phyloP scores from a whole-genome alignment of 805 yeast genomes.

The Cyberlindnera mississippiensis region DNA sequence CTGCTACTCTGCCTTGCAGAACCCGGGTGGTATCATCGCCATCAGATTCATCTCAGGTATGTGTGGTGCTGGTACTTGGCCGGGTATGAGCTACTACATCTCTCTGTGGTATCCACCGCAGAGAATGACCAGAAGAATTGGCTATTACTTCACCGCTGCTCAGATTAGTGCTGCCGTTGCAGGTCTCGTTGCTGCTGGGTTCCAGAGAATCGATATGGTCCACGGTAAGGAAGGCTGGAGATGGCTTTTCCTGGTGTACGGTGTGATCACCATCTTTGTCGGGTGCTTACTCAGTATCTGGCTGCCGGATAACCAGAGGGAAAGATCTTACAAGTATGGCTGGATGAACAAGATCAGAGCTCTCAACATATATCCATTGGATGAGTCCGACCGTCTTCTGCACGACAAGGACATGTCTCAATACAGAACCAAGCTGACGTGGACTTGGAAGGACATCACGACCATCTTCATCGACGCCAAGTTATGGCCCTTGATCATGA shows the following conservation, averaged over 20 bases:
- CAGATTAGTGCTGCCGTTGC: constrained; percentile 89
- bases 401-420: constrained; percentile 59
- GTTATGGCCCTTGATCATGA: constrained; percentile 75
- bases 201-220: constrained; percentile 73
- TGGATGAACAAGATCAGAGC: constrained; percentile 18
- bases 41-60: constrained; percentile 68
- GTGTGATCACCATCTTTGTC: constrained; percentile 57
- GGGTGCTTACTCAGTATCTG: constrained; percentile 72
- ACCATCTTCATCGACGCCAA: constrained; percentile 57
- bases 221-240: constrained; percentile 79
- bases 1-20: constrained; percentile 62
- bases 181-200: constrained; percentile 83
- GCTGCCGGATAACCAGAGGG: constrained; percentile 60
- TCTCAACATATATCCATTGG: constrained; percentile 42
- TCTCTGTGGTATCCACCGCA: constrained; percentile 83
- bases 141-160: constrained; percentile 89
- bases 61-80: constrained; percentile 88
- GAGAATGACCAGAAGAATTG: constrained; percentile 72
- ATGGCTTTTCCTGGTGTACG: constrained; percentile 81
- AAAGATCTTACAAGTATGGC: constrained; percentile 13
- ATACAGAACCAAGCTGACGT: constrained; percentile 43
- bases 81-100: constrained; percentile 81
- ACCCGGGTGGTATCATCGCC: constrained; percentile 61
- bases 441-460: constrained; percentile 59
- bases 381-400: constrained; percentile 43